Conservation (phyloP, 2,329 filamentous ascomycete genomes). For the Neopestalotiopsis sp. region DNA sequence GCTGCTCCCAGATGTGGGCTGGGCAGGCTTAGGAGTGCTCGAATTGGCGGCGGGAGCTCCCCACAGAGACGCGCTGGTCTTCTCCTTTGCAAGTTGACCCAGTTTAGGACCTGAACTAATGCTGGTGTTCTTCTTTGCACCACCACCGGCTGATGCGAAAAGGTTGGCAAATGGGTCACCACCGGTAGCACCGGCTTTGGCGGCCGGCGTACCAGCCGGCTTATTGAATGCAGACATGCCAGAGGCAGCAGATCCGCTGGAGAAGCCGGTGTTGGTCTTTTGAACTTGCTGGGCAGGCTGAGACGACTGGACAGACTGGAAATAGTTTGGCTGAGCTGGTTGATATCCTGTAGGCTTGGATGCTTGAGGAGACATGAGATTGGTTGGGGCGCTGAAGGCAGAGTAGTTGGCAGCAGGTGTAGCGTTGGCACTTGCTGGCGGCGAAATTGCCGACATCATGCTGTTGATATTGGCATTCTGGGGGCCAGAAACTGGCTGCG, state of each 20-base stretch:
- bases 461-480: constrained; percentile 82
- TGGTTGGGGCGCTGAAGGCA: constrained; percentile 59
- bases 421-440: constrained; percentile 63
- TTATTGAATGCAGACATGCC: constrained; percentile 49
- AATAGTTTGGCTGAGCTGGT: constrained; percentile 89
- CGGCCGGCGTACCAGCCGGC: constrained; percentile 48
- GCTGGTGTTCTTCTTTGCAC: constrained; percentile 75
- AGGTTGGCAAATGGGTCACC: constrained; percentile 91
- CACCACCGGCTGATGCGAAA: constrained; percentile 77
- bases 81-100: constrained; percentile 96
- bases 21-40: constrained; percentile 30
- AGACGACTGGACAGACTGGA: constrained; percentile 87
- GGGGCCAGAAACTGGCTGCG: constrained; percentile 83
- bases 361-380: constrained; percentile 46
- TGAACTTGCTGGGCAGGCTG: constrained; percentile 42
- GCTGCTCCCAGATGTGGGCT: constrained; percentile 30
- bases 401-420: constrained; percentile 68
- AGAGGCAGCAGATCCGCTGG: constrained; percentile 13
- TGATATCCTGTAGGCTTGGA: constrained; percentile 72
- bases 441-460: constrained; percentile 84
- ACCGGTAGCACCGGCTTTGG: constrained; percentile 61
- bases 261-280: constrained; percentile 32
- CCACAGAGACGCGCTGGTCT: constrained; percentile 94
- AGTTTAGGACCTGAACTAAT: constrained; percentile 76
- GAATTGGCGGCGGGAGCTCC: constrained; percentile 64